Evolutionary conservation across 106 monocot species (phyloP).

Genomic region (Platanthera guangdongensis): DNA sequence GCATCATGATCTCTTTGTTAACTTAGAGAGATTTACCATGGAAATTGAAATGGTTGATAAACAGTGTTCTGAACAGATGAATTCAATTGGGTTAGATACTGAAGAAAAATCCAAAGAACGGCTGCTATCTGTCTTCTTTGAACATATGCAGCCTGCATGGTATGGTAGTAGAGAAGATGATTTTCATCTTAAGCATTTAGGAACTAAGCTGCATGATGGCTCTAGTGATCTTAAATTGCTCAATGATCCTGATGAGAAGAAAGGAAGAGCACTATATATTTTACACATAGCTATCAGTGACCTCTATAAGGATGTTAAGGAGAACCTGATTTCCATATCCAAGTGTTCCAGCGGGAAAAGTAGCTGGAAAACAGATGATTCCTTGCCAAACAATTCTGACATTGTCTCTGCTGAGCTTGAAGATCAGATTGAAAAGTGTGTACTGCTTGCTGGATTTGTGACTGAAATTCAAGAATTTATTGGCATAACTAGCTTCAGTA

Average conservation of each 20-base stretch:
- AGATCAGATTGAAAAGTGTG: conserved; percentile 87
- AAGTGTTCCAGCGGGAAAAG: conserved; percentile 18
- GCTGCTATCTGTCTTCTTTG: conserved; percentile 51
- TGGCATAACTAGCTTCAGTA: conserved; percentile 13
- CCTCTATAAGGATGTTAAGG: conserved; percentile 45
- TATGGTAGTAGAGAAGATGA: conserved; percentile 38
- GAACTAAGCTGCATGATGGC: conserved; percentile 19
- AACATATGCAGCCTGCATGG: conserved; percentile 55
- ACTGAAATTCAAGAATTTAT: conserved; percentile 51
- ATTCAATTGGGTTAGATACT: conserved; percentile 48
- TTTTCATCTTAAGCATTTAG: conserved; percentile 8
- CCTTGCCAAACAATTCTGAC: conserved; percentile 22
- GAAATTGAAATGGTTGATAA: conserved; percentile 48
- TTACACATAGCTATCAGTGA: conserved; percentile 37
- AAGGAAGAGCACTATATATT: conserved; percentile 24
- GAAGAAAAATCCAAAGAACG: conserved; percentile 66
- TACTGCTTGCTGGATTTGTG: conserved; percentile 44
- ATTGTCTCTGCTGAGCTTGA: conserved; percentile 36
- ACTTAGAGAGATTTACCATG: conserved; percentile 48
- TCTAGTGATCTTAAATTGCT: conserved; percentile 20
- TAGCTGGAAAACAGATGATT: conserved; percentile 28
- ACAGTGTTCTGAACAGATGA: conserved; percentile 62
- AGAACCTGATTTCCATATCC: conserved; percentile 36
- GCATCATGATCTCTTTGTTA: conserved; percentile 50
- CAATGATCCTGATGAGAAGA: conserved; percentile 38